Conservation (phyloP, 306 rosid genomes). For the Gillenia trifoliata region DNA sequence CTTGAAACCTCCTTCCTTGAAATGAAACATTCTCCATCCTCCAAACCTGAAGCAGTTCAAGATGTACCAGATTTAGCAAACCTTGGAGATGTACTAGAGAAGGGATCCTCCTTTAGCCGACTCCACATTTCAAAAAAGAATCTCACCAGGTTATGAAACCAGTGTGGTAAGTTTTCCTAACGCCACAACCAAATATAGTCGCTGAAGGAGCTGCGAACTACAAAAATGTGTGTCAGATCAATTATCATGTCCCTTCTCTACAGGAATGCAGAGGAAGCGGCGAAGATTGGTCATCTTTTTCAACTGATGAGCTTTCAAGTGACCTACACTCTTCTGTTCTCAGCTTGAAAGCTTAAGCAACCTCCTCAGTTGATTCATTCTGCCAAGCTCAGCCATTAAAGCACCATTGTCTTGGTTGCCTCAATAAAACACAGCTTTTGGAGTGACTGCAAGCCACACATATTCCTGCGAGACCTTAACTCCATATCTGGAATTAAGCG, state of each 20-base stretch:
- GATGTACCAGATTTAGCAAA: constrained; percentile 28
- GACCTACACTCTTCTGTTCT: constrained; percentile 21
- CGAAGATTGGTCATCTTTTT: constrained; percentile 18
- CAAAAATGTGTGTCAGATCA: constrained; percentile 18
- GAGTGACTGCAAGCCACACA: constrained; percentile 21
- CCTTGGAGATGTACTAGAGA: constrained; percentile 19
- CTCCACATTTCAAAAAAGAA: constrained; percentile 28
- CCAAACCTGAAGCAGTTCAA: constrained; percentile 25
- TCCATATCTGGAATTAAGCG: constrained; percentile 19
- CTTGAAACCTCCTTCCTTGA: constrained; percentile 19
- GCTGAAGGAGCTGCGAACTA: constrained; percentile 24
- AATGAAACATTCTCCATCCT: constrained; percentile 20
- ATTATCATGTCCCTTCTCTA: constrained; percentile 17
- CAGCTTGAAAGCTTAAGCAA: constrained; percentile 21
- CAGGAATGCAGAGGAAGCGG: constrained; percentile 12
- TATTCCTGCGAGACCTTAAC: constrained; percentile 22
- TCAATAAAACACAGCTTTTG: constrained; percentile 36
- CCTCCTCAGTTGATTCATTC: constrained; percentile 29
- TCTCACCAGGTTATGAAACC: constrained; percentile 25
- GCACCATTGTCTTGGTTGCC: constrained; percentile 6
- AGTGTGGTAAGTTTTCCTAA: constrained; percentile 23
- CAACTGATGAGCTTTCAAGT: constrained; percentile 27
- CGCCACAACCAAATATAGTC: constrained; percentile 31
- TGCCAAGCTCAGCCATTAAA: constrained; percentile 27
- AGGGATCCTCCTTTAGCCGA: constrained; percentile 35